A percentile compares a stretch with the other conserved stretches of the same genome.
These are phyloP conservation scores for Zizania palustris DNA, from an alignment of 202 grass and related monocot species.

Conservation along the genomic window DNA sequence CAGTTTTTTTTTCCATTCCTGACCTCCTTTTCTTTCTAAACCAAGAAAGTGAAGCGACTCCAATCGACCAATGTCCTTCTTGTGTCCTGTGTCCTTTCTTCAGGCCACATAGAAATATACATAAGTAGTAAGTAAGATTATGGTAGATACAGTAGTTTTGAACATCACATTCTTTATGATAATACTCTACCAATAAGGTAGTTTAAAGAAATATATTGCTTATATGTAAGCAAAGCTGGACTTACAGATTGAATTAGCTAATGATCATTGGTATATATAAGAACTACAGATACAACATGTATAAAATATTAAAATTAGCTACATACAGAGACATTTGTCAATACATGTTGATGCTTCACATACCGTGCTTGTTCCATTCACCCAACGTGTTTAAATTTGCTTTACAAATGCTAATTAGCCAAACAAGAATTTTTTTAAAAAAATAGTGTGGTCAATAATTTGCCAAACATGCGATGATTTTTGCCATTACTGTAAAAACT, in stretches of 20 bases:
- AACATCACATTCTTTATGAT: neutral
- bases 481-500: neutral
- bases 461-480: neutral
- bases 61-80: no score
- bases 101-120: no score
- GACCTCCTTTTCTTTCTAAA: neutral
- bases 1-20: neutral
- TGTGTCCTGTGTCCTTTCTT: no score
- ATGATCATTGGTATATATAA: neutral
- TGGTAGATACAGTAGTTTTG: neutral
- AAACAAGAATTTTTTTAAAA: neutral
- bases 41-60: neutral
- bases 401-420: neutral
- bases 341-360: neutral
- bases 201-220: neutral
- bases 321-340: neutral
- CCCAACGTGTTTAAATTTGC: neutral
- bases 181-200: neutral
- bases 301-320: neutral
- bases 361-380: neutral
- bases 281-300: neutral
- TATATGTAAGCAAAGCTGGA: neutral
- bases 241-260: neutral
- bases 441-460: neutral
- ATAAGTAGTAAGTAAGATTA: no score